Conservation (phyloP, 768 basidiomycete species). For the Coprinopsis strossmayeri region DNA sequence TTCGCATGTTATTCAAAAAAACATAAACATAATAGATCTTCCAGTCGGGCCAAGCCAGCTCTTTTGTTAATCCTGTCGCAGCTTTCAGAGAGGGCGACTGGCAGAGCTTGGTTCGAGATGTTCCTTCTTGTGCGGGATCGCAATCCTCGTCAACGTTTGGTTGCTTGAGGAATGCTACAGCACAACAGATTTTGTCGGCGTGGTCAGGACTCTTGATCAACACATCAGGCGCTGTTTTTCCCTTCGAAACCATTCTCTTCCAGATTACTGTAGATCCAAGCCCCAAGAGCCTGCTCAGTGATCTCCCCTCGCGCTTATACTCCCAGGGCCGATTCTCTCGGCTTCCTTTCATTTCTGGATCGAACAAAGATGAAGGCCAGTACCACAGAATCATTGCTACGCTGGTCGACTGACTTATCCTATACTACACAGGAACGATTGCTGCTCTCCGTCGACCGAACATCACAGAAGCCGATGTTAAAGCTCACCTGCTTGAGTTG, state of each 20-base stretch:
- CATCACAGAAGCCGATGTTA: constrained; percentile 20
- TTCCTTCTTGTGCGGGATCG: constrained; percentile 25
- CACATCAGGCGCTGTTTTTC: no score
- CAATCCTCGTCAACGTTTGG: constrained; percentile 26
- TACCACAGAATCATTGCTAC: not conserved
- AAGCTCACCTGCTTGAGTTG: constrained; percentile 19
- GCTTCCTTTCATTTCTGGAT: constrained; percentile 40
- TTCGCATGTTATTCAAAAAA: no score
- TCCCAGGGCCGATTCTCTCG: constrained; percentile 21
- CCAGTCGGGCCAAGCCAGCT: constrained; percentile 32
- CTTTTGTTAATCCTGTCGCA: constrained; percentile 24
- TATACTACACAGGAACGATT: constrained; percentile 24
- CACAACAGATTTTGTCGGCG: constrained; percentile 19
- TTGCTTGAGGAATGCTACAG: constrained; percentile 22
- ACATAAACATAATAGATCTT: no score
- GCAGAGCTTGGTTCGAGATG: constrained; percentile 30
- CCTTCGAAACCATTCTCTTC: constrained; percentile 21
- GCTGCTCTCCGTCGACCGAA: constrained; percentile 22
- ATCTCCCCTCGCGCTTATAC: constrained; percentile 28
- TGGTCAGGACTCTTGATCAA: constrained; percentile 11
- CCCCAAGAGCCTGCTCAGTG: constrained; percentile 30
- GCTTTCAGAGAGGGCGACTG: constrained; percentile 27
- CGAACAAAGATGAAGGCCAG: constrained; percentile 41
- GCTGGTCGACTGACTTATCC: not conserved
- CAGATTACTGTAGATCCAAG: constrained; percentile 34